Base-by-base conservation (phyloP, 352 stramenopile genomes). In the Phytopythium oedochilum region DNA sequence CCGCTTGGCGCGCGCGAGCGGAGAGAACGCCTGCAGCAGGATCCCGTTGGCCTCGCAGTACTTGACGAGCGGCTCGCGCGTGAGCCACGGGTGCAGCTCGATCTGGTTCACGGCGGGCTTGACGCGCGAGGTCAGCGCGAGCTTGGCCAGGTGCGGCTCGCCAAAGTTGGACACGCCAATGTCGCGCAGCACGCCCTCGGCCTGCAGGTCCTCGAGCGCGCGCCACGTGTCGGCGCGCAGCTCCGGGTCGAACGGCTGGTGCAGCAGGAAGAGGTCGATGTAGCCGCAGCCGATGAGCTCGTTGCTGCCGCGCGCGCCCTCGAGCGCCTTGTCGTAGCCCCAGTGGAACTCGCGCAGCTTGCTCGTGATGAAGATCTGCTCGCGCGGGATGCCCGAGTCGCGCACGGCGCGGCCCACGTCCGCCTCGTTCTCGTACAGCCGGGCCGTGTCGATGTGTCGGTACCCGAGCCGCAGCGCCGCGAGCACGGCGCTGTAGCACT, bases 161-260 rank as follows among this genome's bases (percentile, higher is more conserved):
- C 74, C 69, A 66, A 96, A 95, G 56, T 96, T 96, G 26, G 71
- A 93, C 22, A 96, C 88, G 42, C 87, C 89, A 45, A 93, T 88
- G 52, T 89, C 77, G 26, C 68, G 63, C 40, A 90, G 64, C n/a
- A 88, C 54, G 0, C 83, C 88, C 23, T 73, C 55, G 6, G 38
- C 54, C 56, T 75, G 63, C 34, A 75, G 39, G 28, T 82, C 71
- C 25, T 79, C 59, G 1, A 84, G 59, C 6, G 70, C 75, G 22
- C 63, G 57, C 66, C 66, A 79, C 22, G 65, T 73, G 22, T 72
- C 71, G 23, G 65, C 57, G 15, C 73, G 66, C 12, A 68, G 69
- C 49, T 39, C 63, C 22, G 63, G 68, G 57, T 68, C 77, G 54
- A 77, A 90, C 55, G 61, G 83, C 73, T 71, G 88, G 65, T 73